Conservation (phyloP, 1,284 basidiomycete genomes). For the Sutorius eximius region DNA sequence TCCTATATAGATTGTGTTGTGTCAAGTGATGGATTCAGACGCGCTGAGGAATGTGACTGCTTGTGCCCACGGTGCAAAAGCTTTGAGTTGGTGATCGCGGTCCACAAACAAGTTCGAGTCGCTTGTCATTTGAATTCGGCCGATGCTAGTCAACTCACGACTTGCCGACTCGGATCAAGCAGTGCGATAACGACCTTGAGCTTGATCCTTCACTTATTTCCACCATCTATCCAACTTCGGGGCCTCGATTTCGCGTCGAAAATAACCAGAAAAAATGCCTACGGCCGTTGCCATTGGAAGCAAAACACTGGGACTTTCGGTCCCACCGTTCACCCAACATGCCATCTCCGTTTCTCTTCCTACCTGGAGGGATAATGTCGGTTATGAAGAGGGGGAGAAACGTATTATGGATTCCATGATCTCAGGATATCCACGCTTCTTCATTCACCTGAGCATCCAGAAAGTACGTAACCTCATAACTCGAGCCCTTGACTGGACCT, state of each 20-base stretch:
- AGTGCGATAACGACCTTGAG: not conserved
- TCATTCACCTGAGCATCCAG: constrained; percentile 86
- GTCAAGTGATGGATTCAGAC: not conserved
- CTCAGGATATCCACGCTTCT: constrained; percentile 97
- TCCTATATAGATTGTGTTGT: not conserved
- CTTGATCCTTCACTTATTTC: not conserved
- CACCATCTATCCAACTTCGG: not conserved
- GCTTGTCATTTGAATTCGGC: not conserved
- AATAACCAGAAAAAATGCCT: constrained; percentile 16
- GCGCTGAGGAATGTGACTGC: not conserved
- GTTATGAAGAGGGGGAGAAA: constrained; percentile 90
- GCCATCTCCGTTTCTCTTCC: constrained; percentile 98
- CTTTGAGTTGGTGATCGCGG: not conserved
- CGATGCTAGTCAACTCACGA: not conserved
- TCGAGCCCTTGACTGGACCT: not conserved
- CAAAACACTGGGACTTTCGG: constrained; percentile 49
- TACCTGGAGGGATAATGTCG: constrained; percentile 91
- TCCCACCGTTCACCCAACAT: constrained; percentile 76
- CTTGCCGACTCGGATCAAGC: not conserved
- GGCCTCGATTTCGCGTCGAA: not conserved
- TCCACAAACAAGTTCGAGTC: not conserved
- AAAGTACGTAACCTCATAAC: constrained; percentile 59
- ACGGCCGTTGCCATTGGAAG: constrained; percentile 7
- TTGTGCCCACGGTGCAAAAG: not conserved
- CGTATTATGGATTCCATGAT: constrained; percentile 83